Base-by-base conservation (phyloP, 352 stramenopile species). In the Lagenidium sp. region DNA sequence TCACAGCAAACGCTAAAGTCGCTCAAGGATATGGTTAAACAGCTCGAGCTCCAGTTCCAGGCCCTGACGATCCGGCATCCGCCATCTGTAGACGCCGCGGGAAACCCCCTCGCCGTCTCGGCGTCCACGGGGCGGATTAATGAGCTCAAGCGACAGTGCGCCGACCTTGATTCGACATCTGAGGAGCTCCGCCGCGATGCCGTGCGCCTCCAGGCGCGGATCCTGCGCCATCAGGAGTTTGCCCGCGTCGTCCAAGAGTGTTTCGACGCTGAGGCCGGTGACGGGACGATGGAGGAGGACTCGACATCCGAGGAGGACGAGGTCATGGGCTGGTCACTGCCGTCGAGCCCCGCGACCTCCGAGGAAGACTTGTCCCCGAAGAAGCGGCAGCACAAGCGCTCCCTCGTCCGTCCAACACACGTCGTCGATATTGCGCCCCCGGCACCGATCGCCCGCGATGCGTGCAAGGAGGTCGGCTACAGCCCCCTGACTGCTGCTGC, bases 381-480 rank as follows among this genome's bases (percentile, higher is more conserved):
- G 15, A 63, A 58, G 20, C 19, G 23, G 4, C 13, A 19, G 5
- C 23, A 22, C 2, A 29, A 55, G 34, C 47, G 50, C 41, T 36
- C 42, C 25, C 41, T 49, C 39, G 12, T 30, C 5, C 50, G 35
- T 3, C 65, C 71, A 2, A 80, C 60, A 0, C 45, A 66, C 18
- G 37, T 68, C 4, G 51, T 54, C 11, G 42, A 60, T 13, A 51
- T 55, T 0, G 53, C 53, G 5, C 55, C 57, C 13, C 66, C 61
- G 4, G 53, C 54, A 4, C 51, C 59, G 1, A 37, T 78, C 24
- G 55, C 48, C 3, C 36, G 66, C 4, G 50, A 57, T 5, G 64
- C 58, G 26, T 47, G 55, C n/a, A 76, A 69, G 25, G 54, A 78
- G 15, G 54, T 83, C 26, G 66, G 67, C 0, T 83, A 72, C 55